Evolutionary conservation across 495 filamentous ascomycete genomes (phyloP).

Genomic region (Xylaria intraflava): DNA sequence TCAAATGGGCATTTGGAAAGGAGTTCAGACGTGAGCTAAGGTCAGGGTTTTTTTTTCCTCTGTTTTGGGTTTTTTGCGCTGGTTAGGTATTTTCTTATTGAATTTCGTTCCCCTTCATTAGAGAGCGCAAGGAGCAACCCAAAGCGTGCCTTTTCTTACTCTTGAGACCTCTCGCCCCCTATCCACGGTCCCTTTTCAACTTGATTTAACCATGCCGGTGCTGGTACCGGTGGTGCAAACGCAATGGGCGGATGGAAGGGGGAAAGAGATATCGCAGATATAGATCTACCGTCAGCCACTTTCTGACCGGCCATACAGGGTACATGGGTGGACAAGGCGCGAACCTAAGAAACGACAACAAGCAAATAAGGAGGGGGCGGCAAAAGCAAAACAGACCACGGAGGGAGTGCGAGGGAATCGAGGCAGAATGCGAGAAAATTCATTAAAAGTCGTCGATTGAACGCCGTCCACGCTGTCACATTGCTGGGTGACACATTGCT

Average conservation of each 20-base stretch:
- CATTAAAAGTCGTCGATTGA: conserved; percentile 1
- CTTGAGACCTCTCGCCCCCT: not conserved
- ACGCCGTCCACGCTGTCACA: not conserved
- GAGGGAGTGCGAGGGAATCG: not conserved
- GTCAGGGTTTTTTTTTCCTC: too few relatives aligned
- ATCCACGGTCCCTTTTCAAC: not conserved
- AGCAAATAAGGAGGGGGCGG: not conserved
- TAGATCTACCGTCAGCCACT: not conserved
- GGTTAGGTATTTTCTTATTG: not conserved
- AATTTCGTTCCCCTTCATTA: not conserved
- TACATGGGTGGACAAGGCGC: not conserved
- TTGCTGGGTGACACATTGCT: not conserved
- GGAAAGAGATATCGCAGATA: not conserved
- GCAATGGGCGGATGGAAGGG: not conserved
- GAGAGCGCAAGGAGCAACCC: not conserved
- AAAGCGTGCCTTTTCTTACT: not conserved
- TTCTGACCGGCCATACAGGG: not conserved
- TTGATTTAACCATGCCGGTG: not conserved
- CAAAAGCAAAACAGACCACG: conserved; percentile 12
- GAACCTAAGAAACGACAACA: not conserved
- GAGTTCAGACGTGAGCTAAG: conserved; percentile 7
- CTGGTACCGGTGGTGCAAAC: not conserved
- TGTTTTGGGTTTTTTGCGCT: not conserved
- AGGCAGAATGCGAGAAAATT: conserved; percentile 1
- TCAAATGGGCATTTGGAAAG: conserved; percentile 10